Base-by-base conservation (phyloP, 345 rosid species). In the Citrus unshiu region DNA sequence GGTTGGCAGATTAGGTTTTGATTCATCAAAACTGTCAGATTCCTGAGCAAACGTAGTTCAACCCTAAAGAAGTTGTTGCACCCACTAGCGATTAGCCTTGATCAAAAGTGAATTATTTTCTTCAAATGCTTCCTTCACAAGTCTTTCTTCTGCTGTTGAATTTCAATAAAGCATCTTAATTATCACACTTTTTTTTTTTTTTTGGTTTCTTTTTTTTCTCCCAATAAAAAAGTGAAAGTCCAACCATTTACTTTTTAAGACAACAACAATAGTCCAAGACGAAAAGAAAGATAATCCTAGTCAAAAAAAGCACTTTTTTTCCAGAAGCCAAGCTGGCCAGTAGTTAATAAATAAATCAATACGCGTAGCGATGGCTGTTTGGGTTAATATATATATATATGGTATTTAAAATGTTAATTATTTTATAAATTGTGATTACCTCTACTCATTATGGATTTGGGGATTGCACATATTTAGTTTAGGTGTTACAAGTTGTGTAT, bases 1-100 rank as follows among this genome's bases (percentile, higher is more conserved):
- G 90, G 90, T 89, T 83, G 91, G 92, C 88, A 75, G 86, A 85
- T 91, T 89, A 89, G 94, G 91, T 91, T 89, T 88, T 84, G 81
- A 85, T 85, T 83, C 72, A 66, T 78, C 75, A 6, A 78, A 73
- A 65, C 68, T 78, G 82, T 66, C 62, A 43, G 70, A 70, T 49
- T 71, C 22, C 30, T 9, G 46, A 54, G 73, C 70, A 54, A 78
- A 70, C 79, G 85, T 78, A 13, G 87, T 70, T 85, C 84, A 85
- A 84, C 84, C 77, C 85, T 73, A 25, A 37, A 58, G 19, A 34
- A 88, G 92, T 91, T 78, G 95, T 88, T 89, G 86, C 89, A 87
- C 93, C 93, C 89, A 88, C 94, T 91, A 5, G 21, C 2, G 19
- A 54, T 54, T 54, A 16, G 82, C 84, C 76, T 49, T 79, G 76